Percentiles rank a stretch among this genome's conserved stretches.
Conservation (phyloP, 345 rosid species). For the Brassica incana region DNA sequence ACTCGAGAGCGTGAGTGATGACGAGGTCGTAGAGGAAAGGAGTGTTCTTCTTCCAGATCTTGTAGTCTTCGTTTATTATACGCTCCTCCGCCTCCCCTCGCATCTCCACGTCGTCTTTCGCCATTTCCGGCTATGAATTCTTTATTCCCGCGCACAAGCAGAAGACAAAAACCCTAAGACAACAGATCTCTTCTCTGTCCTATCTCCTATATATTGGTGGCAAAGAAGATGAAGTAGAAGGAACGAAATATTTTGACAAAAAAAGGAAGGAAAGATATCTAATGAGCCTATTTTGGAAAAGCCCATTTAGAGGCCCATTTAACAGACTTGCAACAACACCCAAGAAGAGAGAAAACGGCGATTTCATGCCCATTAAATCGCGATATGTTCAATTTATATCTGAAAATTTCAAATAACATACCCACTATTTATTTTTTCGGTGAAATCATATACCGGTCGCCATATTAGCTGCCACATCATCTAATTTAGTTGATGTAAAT, state of each 20-base stretch:
- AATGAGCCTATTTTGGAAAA: neutral
- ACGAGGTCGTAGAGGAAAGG: conserved; percentile 96
- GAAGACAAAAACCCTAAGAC: conserved; percentile 31
- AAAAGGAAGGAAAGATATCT: neutral
- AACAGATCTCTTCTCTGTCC: conserved; percentile 21
- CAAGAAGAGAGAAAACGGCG: no score
- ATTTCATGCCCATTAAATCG: no score
- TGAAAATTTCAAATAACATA: no score
- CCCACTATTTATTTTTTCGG: no score
- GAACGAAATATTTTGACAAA: neutral
- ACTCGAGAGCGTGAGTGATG: conserved; percentile 94
- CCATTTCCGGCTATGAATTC: conserved; percentile 47
- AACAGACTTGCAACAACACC: neutral
- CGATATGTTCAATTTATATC: no score
- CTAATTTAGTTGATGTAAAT: no score
- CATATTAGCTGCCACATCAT: no score
- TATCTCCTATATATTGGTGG: neutral
- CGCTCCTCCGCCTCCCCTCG: conserved; percentile 94
- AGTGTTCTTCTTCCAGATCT: conserved; percentile 99
- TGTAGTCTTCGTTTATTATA: conserved; percentile 91
- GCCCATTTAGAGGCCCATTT: neutral
- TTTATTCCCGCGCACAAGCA: conserved; percentile 29
- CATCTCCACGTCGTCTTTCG: conserved; percentile 95
- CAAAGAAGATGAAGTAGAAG: neutral
- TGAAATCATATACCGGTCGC: no score